Base-by-base conservation (phyloP, 257 asterid genomes). In the Verbena officinalis region DNA sequence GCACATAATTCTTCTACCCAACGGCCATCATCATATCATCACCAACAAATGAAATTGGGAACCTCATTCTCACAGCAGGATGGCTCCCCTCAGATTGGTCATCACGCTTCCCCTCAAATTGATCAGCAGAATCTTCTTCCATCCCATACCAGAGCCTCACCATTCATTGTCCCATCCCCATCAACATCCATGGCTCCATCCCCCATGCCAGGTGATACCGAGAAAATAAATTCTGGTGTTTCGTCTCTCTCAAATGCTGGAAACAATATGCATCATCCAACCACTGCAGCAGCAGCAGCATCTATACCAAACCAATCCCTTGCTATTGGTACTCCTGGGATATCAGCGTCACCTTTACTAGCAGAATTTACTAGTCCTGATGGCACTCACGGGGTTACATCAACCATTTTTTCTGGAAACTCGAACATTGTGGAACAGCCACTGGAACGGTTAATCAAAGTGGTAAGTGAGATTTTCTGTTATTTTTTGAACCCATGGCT, bases 291-390 rank as follows among this genome's bases (percentile, higher is more conserved):
- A 62, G 42, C 81, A 75, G 85, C 77, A 59, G 84, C 78, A 62
- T 70, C 89, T n/a, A 71, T 80, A 58, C 82, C 86, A 30, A 90
- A 79, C 31, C 98, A 91, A 51, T 91, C 98, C 52, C 84, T 89
- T 73, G 95, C 95, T 20, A 89, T 91, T 67, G 98, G 94, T 65
- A 91, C 98, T 51, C 98, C 98, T 33, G 98, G 98, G 75, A 91
- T 91, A 77, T 91, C 98, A 17, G 95, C 98, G 43, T 91, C 98
- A 20, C 98, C 98, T 70, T 80, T 91, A 76, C 90, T 91, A 58
- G 96, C 95, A 38, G 98, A 91, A 68, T 84, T 84, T 65, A 83
- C 87, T 68, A 79, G 90, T 75, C 82, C 85, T 33, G 98, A 91
- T 75, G 96, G 91, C 64, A 65, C 84, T 51, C 95, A 85, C 69